phyloP scores from a whole-genome alignment of 176 grass and related monocot species.

The Oryza punctata region DNA sequence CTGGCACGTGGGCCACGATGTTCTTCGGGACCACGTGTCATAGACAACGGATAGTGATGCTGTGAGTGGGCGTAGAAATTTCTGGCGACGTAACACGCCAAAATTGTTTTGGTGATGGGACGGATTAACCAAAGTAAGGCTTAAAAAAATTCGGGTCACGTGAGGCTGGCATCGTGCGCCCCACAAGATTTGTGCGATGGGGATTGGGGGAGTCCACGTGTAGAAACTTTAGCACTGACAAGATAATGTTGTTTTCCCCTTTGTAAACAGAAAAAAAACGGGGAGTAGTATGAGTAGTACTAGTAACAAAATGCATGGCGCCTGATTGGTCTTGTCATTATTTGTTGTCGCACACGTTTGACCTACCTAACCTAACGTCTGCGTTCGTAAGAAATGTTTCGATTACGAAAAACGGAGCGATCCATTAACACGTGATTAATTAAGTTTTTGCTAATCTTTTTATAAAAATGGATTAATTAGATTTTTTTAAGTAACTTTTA shows the following conservation, averaged over 20 bases:
- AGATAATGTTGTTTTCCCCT: neutral
- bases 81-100: neutral
- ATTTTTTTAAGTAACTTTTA: too few relatives aligned
- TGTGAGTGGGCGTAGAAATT: neutral
- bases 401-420: too few relatives aligned
- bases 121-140: neutral
- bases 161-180: neutral
- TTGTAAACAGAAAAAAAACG: neutral
- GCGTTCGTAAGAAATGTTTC: too few relatives aligned
- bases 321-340: neutral
- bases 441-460: too few relatives aligned
- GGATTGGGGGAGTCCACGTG: constrained; percentile 1
- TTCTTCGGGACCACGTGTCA: neutral
- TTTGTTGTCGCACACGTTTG: neutral
- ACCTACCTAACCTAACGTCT: neutral
- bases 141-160: neutral
- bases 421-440: too few relatives aligned
- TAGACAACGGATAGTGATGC: too few relatives aligned
- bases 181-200: neutral
- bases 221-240: neutral
- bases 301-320: neutral
- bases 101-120: neutral
- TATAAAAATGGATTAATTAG: too few relatives aligned
- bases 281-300: too few relatives aligned
- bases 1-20: neutral